These are phyloP conservation scores for Lyophyllum semitale DNA, from an alignment of 768 basidiomycete genomes.

Conservation along the genomic window DNA sequence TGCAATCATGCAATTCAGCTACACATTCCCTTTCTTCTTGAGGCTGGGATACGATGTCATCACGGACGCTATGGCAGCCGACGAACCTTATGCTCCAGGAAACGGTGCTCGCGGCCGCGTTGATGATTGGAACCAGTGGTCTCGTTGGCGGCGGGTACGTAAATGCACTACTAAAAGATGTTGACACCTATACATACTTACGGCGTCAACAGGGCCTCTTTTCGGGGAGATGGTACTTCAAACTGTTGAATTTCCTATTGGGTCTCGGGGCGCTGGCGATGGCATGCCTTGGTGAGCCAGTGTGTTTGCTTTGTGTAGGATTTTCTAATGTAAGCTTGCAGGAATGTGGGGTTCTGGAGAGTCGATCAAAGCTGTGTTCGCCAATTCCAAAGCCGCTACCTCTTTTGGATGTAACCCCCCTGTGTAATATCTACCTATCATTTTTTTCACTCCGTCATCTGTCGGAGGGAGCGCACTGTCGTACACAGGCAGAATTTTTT, in stretches of 20 bases:
- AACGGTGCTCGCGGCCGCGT: conserved; percentile 28
- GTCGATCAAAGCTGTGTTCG: conserved; percentile 45
- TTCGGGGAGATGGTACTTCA: conserved; percentile 43
- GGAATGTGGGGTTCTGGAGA: conserved; percentile 50
- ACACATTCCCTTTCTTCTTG: conserved; percentile 52
- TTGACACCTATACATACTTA: not conserved
- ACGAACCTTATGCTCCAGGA: conserved; percentile 31
- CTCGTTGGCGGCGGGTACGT: conserved; percentile 42
- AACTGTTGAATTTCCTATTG: conserved; percentile 51
- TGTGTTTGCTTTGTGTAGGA: not conserved
- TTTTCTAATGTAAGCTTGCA: conserved; percentile 19
- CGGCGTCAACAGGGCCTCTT: conserved; percentile 38
- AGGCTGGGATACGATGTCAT: conserved; percentile 39
- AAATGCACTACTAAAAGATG: too few species aligned
- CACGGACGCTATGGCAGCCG: conserved; percentile 39
- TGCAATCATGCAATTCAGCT: conserved; percentile 64
- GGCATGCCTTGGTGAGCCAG: conserved; percentile 46
- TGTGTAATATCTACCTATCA: too few species aligned
- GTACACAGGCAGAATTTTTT: too few species aligned
- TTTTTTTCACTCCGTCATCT: too few species aligned
- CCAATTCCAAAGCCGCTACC: conserved; percentile 38
- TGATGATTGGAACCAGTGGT: conserved; percentile 41
- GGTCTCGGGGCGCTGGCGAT: conserved; percentile 48
- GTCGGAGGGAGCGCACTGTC: too few species aligned
- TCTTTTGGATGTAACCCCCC: conserved; percentile 59